A percentile compares a stretch with the other conserved stretches of the same genome.
Conservation (phyloP, 495 filamentous ascomycete genomes). For the Penicillium lagena region DNA sequence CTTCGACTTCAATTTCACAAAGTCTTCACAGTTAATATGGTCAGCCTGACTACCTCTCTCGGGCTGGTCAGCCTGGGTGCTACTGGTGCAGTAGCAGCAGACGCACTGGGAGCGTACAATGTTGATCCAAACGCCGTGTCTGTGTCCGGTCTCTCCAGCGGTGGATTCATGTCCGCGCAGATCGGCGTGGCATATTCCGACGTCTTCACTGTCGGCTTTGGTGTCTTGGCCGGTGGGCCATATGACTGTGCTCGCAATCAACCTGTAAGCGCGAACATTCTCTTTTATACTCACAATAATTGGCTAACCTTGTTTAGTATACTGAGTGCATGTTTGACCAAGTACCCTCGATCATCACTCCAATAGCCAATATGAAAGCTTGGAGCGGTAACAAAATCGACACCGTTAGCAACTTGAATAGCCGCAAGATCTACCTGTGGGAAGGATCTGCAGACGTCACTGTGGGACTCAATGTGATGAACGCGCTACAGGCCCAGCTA, state of each 20-base stretch:
- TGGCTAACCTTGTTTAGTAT: no score
- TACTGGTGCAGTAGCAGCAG: no score
- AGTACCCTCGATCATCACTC: constrained; percentile 5
- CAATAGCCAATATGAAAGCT: constrained; percentile 7
- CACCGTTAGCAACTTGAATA: not conserved
- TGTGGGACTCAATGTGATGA: constrained; percentile 5
- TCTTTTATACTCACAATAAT: no score
- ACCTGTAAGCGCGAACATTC: no score
- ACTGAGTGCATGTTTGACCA: constrained; percentile 11
- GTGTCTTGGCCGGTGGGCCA: constrained; percentile 8
- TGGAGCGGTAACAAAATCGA: constrained; percentile 9
- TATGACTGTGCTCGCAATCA: constrained; percentile 11
- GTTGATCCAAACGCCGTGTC: no score
- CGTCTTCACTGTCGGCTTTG: constrained; percentile 7
- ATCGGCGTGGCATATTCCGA: constrained; percentile 10
- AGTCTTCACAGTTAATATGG: no score
- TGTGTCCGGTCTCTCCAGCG: constrained; percentile 8
- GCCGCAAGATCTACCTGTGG: constrained; percentile 9
- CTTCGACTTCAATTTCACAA: no score
- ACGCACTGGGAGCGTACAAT: no score
- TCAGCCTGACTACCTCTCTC: no score
- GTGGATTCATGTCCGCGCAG: constrained; percentile 7
- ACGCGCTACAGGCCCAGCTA: constrained; percentile 2
- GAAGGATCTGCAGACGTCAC: constrained; percentile 6
- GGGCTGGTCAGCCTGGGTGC: no score